Evolutionary conservation across 208 protist genomes (phyloP), one percentile per base, ranked within the genome.

Genomic region (Trypanosoma scelopori): DNA sequence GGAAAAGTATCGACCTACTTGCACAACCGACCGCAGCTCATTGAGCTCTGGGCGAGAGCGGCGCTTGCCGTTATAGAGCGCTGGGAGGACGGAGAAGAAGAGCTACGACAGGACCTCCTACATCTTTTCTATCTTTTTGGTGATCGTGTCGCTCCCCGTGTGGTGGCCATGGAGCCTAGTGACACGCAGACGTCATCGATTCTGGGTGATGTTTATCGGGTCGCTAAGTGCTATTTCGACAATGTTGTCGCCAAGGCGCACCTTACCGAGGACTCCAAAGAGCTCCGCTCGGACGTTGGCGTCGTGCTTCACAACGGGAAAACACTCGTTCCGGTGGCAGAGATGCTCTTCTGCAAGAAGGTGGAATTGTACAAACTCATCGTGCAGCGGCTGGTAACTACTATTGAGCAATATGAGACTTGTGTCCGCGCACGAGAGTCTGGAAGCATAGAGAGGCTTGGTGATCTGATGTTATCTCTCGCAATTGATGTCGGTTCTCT

Each of bases 291-390:
- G 13, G 81, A 81, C 30, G 22, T 63, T 6, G 85, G 78, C 23
- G 60, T 91, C n/a, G 72, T 87, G 20, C 69, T 95, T 43, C 87
- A 95, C 74, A 89, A 85, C 30, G 87, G 92, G 60, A 74, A 81
- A 23, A 90, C 79, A 32, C 73, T 95, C 51, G 64, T 81, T 35
- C 90, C 90, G 22, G 68, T 95, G 55, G 78, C 90, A 12, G 79
- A 90, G 69, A 74, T 95, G 71, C 74, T 95, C 50, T 91, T 90
- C 60, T 91, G 84, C 59, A 76, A 89, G 32, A 71, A 75, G 27
- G 64, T 91, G 16, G 69, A 85, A 35, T 59, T 95, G 12, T 71
- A 85, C 37, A 70, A 71, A 4, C 53, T 81, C 39, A 53, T 95
- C 16, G 53, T 81, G 16, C 69, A 79, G 15, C 75, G 74, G 3